Percentiles rank a stretch among this genome's conserved stretches.
These are phyloP conservation scores for Fraxinus baroniana DNA, from an alignment of 305 asterid species.

Conservation along the genomic window DNA sequence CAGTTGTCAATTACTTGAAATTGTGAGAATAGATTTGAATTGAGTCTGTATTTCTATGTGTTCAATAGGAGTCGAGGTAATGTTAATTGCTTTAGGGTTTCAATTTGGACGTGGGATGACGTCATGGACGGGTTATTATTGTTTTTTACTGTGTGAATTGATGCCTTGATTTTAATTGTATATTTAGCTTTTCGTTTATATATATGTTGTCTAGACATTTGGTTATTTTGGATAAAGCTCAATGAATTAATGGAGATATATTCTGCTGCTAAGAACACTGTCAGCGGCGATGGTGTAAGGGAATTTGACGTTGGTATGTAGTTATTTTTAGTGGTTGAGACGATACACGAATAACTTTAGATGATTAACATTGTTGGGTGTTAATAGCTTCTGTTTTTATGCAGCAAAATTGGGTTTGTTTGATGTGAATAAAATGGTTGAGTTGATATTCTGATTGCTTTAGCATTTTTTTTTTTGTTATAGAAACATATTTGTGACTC, in stretches of 20 bases:
- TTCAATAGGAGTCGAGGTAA: background rate
- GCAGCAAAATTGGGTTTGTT: background rate
- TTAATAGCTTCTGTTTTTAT: background rate
- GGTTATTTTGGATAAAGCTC: background rate
- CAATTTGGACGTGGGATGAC: background rate
- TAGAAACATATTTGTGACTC: background rate
- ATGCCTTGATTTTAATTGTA: background rate
- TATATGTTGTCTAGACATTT: background rate
- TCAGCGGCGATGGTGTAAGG: background rate
- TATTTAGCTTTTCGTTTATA: background rate
- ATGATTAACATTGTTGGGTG: background rate
- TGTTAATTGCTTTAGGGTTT: background rate
- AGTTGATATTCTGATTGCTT: background rate
- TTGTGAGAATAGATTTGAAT: background rate
- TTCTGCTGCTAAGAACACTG: background rate
- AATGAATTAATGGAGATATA: background rate
- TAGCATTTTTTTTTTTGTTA: background rate
- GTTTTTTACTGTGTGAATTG: background rate
- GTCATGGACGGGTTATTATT: background rate
- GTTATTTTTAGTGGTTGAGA: background rate
- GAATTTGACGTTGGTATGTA: background rate
- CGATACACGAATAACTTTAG: background rate
- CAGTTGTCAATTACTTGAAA: constrained; percentile 9
- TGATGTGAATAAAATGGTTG: background rate
- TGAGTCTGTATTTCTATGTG: background rate